phyloP scores from a whole-genome alignment of 2,329 filamentous ascomycete genomes.

The Diplodia corticola region DNA sequence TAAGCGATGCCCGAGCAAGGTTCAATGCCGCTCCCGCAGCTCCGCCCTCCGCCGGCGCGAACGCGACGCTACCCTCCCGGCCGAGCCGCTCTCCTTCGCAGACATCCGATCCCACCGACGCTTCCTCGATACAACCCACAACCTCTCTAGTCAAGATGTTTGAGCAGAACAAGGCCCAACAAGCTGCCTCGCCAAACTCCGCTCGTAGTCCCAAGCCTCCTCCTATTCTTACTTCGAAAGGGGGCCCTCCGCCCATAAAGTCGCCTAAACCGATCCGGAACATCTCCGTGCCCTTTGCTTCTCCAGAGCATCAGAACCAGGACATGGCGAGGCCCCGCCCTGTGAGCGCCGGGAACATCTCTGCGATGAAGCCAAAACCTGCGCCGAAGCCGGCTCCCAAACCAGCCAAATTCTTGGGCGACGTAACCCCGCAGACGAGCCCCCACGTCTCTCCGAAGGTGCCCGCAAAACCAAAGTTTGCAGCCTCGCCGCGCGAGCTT shows the following conservation, averaged over 20 bases:
- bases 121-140: slow-evolving; percentile 61
- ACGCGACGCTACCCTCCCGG: not conserved
- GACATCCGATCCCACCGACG: slow-evolving; percentile 49
- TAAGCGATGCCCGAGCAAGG: not conserved
- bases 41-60: not conserved
- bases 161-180: slow-evolving; percentile 50
- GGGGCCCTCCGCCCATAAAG: slow-evolving; percentile 37
- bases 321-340: slow-evolving; percentile 19
- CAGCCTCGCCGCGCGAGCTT: not conserved
- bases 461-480: slow-evolving; percentile 1
- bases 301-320: not conserved
- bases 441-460: slow-evolving; percentile 4
- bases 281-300: slow-evolving; percentile 5
- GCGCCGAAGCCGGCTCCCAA: slow-evolving; percentile 28
- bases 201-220: slow-evolving; percentile 21
- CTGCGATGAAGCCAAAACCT: slow-evolving; percentile 33
- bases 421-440: not conserved
- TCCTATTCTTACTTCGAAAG: slow-evolving; percentile 29
- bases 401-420: slow-evolving; percentile 30
- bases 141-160: slow-evolving; percentile 68
- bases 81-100: not conserved
- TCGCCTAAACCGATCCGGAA: slow-evolving; percentile 45
- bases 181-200: not conserved
- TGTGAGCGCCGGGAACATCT: slow-evolving; percentile 11
- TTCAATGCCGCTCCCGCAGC: not conserved